phyloP scores from a whole-genome alignment of 2,329 filamentous ascomycete species.

The Colletotrichum musicola region DNA sequence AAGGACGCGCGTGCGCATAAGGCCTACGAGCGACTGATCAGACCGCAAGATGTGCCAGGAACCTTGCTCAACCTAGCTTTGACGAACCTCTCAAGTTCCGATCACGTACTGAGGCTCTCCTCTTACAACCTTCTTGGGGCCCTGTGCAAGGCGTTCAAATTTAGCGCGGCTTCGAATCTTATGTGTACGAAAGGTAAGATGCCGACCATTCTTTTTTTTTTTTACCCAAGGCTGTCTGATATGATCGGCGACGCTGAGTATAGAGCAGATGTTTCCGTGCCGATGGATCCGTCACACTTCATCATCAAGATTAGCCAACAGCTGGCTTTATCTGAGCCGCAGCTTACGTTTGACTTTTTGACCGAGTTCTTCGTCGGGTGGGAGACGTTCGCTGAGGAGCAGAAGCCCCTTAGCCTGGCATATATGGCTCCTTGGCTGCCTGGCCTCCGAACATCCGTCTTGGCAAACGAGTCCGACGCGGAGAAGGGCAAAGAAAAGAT shows the following conservation, averaged over 20 bases:
- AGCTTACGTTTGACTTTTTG: constrained; percentile 76
- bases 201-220: not conserved
- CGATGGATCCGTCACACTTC: constrained; percentile 72
- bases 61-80: constrained; percentile 76
- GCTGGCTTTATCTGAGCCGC: constrained; percentile 72
- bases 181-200: constrained; percentile 70
- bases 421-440: constrained; percentile 80
- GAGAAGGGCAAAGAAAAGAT: constrained; percentile 77
- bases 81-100: constrained; percentile 73
- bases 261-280: constrained; percentile 69
- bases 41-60: constrained; percentile 78
- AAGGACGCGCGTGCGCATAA: constrained; percentile 73
- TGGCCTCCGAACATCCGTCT: constrained; percentile 69
- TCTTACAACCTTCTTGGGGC: constrained; percentile 78
- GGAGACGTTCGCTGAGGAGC: constrained; percentile 76
- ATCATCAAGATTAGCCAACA: constrained; percentile 75
- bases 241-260: not conserved
- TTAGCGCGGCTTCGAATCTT: constrained; percentile 71
- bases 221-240: not conserved
- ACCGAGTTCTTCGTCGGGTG: constrained; percentile 81
- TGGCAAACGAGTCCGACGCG: constrained; percentile 70
- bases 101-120: constrained; percentile 70
- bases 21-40: constrained; percentile 73
- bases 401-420: constrained; percentile 74
- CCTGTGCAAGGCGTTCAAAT: constrained; percentile 76